Conservation (phyloP, 257 asterid genomes). For the Jacaranda copaia region DNA sequence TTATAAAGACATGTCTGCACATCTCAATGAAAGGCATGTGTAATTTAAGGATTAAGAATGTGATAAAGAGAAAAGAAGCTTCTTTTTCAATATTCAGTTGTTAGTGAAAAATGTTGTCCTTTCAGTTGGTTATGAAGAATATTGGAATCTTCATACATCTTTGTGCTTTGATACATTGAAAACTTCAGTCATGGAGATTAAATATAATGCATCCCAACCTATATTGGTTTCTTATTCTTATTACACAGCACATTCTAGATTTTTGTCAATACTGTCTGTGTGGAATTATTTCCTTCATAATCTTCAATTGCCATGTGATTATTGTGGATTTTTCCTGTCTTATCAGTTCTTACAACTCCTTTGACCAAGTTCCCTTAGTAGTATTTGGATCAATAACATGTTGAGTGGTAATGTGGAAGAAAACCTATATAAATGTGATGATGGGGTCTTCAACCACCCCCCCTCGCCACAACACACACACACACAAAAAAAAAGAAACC, state of each 20-base stretch:
- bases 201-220: constrained; percentile 13
- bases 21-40: constrained; percentile 11
- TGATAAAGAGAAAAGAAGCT: neutral
- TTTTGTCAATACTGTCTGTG: neutral
- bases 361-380: constrained; percentile 10
- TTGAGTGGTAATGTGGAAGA: neutral
- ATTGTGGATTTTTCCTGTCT: neutral
- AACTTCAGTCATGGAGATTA: neutral
- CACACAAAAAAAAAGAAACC: too few relatives aligned
- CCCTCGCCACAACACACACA: too few relatives aligned
- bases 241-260: neutral
- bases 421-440: neutral
- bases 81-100: too few relatives aligned
- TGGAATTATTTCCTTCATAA: constrained; percentile 2
- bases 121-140: too few relatives aligned
- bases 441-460: neutral
- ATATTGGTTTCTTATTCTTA: constrained; percentile 8
- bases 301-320: constrained; percentile 11
- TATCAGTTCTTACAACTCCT: neutral
- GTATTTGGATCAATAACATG: constrained; percentile 18
- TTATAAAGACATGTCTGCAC: neutral
- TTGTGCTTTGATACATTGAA: constrained; percentile 20
- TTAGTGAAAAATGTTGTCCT: too few relatives aligned
- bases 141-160: neutral
- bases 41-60: constrained; percentile 7